Evolutionary conservation across 768 basidiomycete genomes (phyloP).

Genomic region (Xerocomus brunneocitrinus): DNA sequence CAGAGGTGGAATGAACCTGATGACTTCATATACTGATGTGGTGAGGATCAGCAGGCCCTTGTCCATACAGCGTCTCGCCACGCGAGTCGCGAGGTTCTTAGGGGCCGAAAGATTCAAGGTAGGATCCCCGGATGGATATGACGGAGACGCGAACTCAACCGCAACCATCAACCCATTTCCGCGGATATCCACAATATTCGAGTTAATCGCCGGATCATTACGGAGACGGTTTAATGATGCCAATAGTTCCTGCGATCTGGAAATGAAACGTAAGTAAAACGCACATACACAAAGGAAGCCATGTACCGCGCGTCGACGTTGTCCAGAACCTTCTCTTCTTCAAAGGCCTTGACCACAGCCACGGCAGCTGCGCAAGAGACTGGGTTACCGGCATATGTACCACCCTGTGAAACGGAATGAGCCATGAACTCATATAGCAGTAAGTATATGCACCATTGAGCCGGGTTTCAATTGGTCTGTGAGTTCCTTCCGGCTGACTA

Average conservation of each 20-base stretch:
- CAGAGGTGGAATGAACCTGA: slow-evolving; percentile 91
- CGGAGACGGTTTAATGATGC: slow-evolving; percentile 52
- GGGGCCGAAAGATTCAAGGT: slow-evolving; percentile 35
- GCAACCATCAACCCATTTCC: slow-evolving; percentile 89
- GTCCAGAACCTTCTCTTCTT: slow-evolving; percentile 73
- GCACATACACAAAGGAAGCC: neutral
- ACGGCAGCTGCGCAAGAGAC: slow-evolving; percentile 89
- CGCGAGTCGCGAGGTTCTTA: slow-evolving; percentile 57
- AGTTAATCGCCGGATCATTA: slow-evolving; percentile 44
- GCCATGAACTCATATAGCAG: neutral
- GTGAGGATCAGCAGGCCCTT: slow-evolving; percentile 85
- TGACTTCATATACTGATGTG: slow-evolving; percentile 81
- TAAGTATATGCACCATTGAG: slow-evolving; percentile 53
- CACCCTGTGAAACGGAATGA: slow-evolving; percentile 47
- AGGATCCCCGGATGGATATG: slow-evolving; percentile 49
- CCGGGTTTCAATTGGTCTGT: slow-evolving; percentile 77
- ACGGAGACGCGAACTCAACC: slow-evolving; percentile 68
- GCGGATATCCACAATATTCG: slow-evolving; percentile 78
- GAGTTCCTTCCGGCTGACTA: slow-evolving; percentile 75
- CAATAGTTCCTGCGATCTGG: slow-evolving; percentile 72
- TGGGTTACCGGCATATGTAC: slow-evolving; percentile 90
- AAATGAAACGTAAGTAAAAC: slow-evolving; percentile 1
- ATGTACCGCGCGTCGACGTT: slow-evolving; percentile 71
- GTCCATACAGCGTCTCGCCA: slow-evolving; percentile 78
- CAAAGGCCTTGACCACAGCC: slow-evolving; percentile 73